Evolutionary conservation across 1,284 basidiomycete genomes (phyloP), one percentile per base, ranked within the genome.

Genomic region (Fomitopsis betulina): DNA sequence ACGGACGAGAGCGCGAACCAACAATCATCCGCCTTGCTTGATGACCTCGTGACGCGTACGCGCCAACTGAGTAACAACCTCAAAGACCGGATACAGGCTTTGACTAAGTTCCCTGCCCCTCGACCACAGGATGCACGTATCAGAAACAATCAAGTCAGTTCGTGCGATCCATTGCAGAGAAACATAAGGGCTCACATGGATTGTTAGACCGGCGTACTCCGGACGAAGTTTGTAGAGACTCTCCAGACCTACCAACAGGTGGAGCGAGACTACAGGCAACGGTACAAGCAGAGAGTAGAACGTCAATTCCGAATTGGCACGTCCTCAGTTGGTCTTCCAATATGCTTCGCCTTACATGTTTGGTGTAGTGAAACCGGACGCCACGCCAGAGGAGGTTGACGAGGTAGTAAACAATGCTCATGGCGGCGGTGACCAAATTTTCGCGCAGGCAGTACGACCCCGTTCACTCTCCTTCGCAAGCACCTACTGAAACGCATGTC

Each of bases 281-380:
- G 87, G 75, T 91, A 94, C 71, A 86, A 83, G 67, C 86, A 93
- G 67, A 80, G 93, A 39, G 89, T 94, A 23, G 94, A 94, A 76
- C 82, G 95, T 58, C 96, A 98, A 73, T 89, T 93, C 76, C 87
- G 82, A 71, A 97, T 97, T 59, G 89, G 89, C 86, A 58, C 40
- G 76, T 66, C 12, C 12, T n/a, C 55, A 43, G 51, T 38, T 9
- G 13, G 17, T 25, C 40, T 40, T 8, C 13, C 27, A 30, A 47
- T 8, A 54, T 54, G 30, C 55, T 25, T 30, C 5, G 8, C 27
- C 32, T 54, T 19, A 56, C 42, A 25, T 12, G 5, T 21, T 32
- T 32, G 35, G 19, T 39, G 21, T 58, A 86, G 93, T 96, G 58
- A 96, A 97, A 76, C 94, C 94, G 7, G 87, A 95, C 68, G 94